Percentiles rank a stretch among this genome's conserved stretches.
These are phyloP conservation scores for Penicillium bovifimosum DNA, from an alignment of 495 filamentous ascomycete species.

Conservation along the genomic window DNA sequence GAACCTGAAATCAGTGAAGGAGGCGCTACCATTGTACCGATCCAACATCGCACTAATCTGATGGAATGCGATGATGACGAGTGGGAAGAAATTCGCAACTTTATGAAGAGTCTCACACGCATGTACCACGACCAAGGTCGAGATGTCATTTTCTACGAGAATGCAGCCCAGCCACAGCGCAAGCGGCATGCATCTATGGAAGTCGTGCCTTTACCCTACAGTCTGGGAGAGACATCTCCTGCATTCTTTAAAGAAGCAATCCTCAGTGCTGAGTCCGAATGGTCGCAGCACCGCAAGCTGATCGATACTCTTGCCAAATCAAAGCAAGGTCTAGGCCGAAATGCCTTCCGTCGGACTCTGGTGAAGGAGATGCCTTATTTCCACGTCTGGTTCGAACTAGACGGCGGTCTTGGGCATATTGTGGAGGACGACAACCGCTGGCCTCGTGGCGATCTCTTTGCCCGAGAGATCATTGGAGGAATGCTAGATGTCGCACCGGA, in stretches of 20 bases:
- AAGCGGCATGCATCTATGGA: constrained; percentile 82
- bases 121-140: constrained; percentile 88
- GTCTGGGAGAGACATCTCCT: constrained; percentile 80
- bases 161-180: constrained; percentile 74
- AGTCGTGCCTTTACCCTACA: constrained; percentile 80
- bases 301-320: constrained; percentile 79
- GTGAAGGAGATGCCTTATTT: constrained; percentile 99
- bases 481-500: constrained; percentile 84
- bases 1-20: constrained; percentile 81
- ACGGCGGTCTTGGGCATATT: constrained; percentile 88
- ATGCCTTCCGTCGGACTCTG: constrained; percentile 74
- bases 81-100: constrained; percentile 98
- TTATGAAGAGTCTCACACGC: constrained; percentile 93
- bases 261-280: constrained; percentile 79
- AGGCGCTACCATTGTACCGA: constrained; percentile 81
- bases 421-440: constrained; percentile 83
- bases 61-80: constrained; percentile 98
- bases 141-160: constrained; percentile 96
- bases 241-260: constrained; percentile 97
- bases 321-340: constrained; percentile 64
- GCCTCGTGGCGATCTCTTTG: constrained; percentile 92
- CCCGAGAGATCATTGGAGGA: constrained; percentile 83
- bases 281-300: constrained; percentile 90
- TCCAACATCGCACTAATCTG: constrained; percentile 82
- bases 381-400: constrained; percentile 91